Evolutionary conservation across 257 asterid species (phyloP), one percentile per base, ranked within the genome.

Genomic region (Jaltomata sinuosa): DNA sequence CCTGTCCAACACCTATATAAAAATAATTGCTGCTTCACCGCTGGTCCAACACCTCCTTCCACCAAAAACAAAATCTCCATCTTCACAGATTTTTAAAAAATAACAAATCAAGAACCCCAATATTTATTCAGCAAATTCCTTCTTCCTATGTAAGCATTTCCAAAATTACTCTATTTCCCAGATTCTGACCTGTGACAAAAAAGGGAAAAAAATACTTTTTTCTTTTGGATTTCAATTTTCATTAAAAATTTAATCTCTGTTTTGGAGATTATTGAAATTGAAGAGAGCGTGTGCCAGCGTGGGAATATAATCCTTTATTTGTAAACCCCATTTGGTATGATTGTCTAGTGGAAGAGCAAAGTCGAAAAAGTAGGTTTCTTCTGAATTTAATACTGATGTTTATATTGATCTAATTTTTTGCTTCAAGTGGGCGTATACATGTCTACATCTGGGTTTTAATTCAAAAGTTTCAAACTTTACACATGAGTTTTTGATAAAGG

Each of bases 401-500:
- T 5, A 78, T 64, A 64, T 31, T 76, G 80, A 45, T 82, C 79
- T 27, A 19, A 50, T 77, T 65, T 59, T 82, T 67, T 87, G 83
- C 85, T 83, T 88, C 83, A 72, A 84, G 87, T 87, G 88, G 87
- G 79, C 84, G 65, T 91, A 16, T 61, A 19, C 80, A 68, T 80
- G 81, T 81, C 84, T 71, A 81, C 45, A 76, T 85, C 42, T 79
- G 85, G 69, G 83, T 84, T 81, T 85, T 6, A 79, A 84, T 91
- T 86, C 82, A 49, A 88, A 84, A 90, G 89, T 72, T 84, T 83
- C 64, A 83, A 83, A 38, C 85, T 86, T 85, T 84, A 79, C 27
- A 49, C 54, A 71, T 21, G 32, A 27, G 14, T 38, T 72, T 72
- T 72, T 72, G 12, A 42, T 40, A 71, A 38, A 71, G 36, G 27